phyloP scores from a whole-genome alignment of 1,284 basidiomycete species.

The Flammula alnicola region DNA sequence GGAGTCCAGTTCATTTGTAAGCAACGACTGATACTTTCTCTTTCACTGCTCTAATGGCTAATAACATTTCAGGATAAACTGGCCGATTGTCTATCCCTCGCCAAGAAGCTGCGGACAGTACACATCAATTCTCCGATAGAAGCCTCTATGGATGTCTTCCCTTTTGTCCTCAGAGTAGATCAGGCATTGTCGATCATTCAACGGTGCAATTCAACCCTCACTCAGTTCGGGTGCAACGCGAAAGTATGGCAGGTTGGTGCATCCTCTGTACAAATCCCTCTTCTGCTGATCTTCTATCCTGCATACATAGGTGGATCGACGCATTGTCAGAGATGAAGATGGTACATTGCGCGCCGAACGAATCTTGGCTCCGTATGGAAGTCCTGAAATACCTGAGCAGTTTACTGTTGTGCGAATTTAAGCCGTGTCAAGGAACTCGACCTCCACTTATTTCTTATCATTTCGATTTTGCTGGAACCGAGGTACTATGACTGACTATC shows the following conservation, averaged over 20 bases:
- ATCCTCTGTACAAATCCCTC: conserved; percentile 1
- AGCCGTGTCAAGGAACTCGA: too few species aligned
- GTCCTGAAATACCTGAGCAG: conserved; percentile 69
- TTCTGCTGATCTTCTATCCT: background rate
- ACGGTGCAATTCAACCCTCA: conserved; percentile 46
- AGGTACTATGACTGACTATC: too few species aligned
- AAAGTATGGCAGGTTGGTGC: conserved; percentile 48
- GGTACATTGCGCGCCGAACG: conserved; percentile 43
- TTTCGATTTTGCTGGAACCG: too few species aligned
- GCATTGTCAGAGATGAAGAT: conserved; percentile 38
- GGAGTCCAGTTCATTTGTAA: conserved; percentile 51
- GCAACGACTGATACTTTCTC: conserved; percentile 16
- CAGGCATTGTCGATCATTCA: conserved; percentile 45
- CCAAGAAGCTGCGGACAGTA: conserved; percentile 46
- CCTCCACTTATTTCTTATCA: too few species aligned
- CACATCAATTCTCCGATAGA: conserved; percentile 58
- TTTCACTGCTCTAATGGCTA: conserved; percentile 3
- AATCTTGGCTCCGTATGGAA: conserved; percentile 58
- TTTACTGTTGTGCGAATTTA: conserved; percentile 68
- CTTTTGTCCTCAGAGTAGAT: conserved; percentile 31
- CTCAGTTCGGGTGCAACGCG: conserved; percentile 56
- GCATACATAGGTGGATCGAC: conserved; percentile 55
- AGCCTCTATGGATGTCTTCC: conserved; percentile 28
- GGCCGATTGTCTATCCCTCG: conserved; percentile 38
- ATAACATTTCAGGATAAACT: conserved; percentile 42